Evolutionary conservation across 208 protist genomes (phyloP), one percentile per base, ranked within the genome.

Genomic region (Trypanosoma rangeli): DNA sequence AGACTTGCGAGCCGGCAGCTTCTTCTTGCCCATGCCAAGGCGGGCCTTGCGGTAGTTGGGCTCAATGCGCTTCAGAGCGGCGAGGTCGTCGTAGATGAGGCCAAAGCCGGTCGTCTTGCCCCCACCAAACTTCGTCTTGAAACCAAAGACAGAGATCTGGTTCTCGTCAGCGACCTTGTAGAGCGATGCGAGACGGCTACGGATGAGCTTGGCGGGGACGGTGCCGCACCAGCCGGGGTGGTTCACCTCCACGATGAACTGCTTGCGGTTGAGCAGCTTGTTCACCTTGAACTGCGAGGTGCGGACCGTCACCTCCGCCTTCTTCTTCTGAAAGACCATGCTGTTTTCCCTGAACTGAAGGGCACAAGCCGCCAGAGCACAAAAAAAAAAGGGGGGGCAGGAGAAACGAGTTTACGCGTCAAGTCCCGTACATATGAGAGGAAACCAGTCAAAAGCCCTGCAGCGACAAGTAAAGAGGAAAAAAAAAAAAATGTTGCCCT

Each of bases 221-320:
- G 90, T 95, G 79, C 88, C 89, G 69, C 87, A 92, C 86, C 84
- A 94, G 65, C 89, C 77, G 63, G 89, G 89, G 83, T 93, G 84
- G 73, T 86, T 94, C 68, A 95, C 83, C 83, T 94, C 89, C 50
- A 95, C 86, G 76, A 99, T 98, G 84, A 99, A 99, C 94, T 99
- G 99, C 89, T 98, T 99, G 87, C 99, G 97, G 75, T 87, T 83
- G 2, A 99, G 92, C 68, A 99, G 95, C 73, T 98, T 98, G 98
- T 99, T 99, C 79, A 97, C 97, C 87, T 99, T 97, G 90, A 99
- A 99, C 87, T 99, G 98, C 70, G 97, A 92, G 67, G 98, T 99
- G 70, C 90, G 88, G 76, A 98, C 80, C 31, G 86, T 86, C 74
- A 96, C 80, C 79, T 96, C 89, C 48, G 92, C 86, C 84, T 94